Evolutionary conservation across 805 yeast species (phyloP).

Genomic region (Scheffersomyces coipomensis): DNA sequence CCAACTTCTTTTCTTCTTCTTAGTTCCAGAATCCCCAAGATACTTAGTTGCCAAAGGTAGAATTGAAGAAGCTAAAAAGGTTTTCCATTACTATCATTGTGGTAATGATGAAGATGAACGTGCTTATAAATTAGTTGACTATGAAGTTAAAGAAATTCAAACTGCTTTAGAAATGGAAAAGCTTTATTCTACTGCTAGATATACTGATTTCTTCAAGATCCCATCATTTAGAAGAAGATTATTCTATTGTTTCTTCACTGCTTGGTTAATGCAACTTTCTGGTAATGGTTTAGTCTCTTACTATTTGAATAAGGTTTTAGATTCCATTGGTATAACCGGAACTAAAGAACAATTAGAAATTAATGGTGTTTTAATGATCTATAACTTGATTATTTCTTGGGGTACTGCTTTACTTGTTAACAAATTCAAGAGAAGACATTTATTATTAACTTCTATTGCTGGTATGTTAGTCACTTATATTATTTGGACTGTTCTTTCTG

Average conservation of each 20-base stretch:
- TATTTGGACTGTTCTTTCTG: slow-evolving; percentile 35
- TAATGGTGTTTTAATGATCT: slow-evolving; percentile 51
- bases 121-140: slow-evolving; percentile 26
- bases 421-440: slow-evolving; percentile 24
- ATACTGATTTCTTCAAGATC: slow-evolving; percentile 36
- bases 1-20: slow-evolving; percentile 33
- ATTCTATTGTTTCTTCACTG: slow-evolving; percentile 30
- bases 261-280: slow-evolving; percentile 42
- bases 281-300: slow-evolving; percentile 55
- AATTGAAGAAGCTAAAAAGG: slow-evolving; percentile 39
- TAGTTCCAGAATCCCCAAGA: slow-evolving; percentile 52
- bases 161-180: slow-evolving; percentile 41
- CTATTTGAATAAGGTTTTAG: slow-evolving; percentile 49
- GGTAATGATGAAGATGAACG: slow-evolving; percentile 29
- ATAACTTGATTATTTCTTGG: slow-evolving; percentile 36
- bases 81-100: slow-evolving; percentile 41
- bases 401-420: slow-evolving; percentile 16
- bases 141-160: slow-evolving; percentile 39
- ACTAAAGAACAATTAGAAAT: slow-evolving; percentile 44
- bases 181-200: slow-evolving; percentile 25
- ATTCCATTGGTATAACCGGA: slow-evolving; percentile 53
- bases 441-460: slow-evolving; percentile 21
- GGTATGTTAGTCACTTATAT: slow-evolving; percentile 10
- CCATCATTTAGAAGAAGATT: slow-evolving; percentile 43
- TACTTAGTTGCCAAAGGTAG: slow-evolving; percentile 40